These are phyloP conservation scores for Peronospora belbahrii DNA, from an alignment of 352 stramenopile genomes.

Conservation along the genomic window DNA sequence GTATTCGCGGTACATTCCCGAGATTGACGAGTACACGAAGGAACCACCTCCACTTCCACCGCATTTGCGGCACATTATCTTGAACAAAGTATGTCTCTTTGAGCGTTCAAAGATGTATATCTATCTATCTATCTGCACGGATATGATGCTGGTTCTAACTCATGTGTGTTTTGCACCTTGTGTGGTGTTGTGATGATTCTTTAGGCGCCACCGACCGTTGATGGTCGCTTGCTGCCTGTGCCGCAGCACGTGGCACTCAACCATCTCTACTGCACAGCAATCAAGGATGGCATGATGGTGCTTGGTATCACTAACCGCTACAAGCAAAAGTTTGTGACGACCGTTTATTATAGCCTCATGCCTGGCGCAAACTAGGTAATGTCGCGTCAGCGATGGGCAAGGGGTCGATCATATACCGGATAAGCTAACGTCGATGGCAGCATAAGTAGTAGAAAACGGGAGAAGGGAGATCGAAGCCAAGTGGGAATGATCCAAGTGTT, in stretches of 20 bases:
- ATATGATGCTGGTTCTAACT: constrained; percentile 12
- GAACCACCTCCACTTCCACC: constrained; percentile 96
- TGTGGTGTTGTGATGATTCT: constrained; percentile 12
- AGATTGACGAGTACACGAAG: constrained; percentile 99
- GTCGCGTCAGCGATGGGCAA: constrained; percentile 4
- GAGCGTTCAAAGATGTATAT: too few species aligned
- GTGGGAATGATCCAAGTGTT: constrained; percentile 37
- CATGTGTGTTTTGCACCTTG: constrained; percentile 16
- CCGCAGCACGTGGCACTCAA: constrained; percentile 98
- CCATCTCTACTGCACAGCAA: constrained; percentile 98
- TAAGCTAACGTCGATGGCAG: constrained; percentile 8
- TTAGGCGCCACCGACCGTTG: constrained; percentile 88
- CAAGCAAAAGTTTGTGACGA: constrained; percentile 97
- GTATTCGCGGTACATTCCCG: constrained; percentile 94
- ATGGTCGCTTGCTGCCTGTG: constrained; percentile 92
- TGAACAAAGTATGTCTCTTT: constrained; percentile 91
- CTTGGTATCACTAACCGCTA: constrained; percentile 96
- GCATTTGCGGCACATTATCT: constrained; percentile 98
- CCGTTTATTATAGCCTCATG: constrained; percentile 96
- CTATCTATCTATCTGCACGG: too few species aligned
- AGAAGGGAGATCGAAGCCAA: constrained; percentile 15
- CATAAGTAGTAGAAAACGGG: constrained; percentile 17
- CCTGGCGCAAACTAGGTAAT: constrained; percentile 63
- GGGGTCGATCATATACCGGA: not conserved
- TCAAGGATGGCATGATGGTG: constrained; percentile 99